Evolutionary conservation across 139 green algal genomes (phyloP).

Genomic region (Auxenochlorella pyrenoidosa): DNA sequence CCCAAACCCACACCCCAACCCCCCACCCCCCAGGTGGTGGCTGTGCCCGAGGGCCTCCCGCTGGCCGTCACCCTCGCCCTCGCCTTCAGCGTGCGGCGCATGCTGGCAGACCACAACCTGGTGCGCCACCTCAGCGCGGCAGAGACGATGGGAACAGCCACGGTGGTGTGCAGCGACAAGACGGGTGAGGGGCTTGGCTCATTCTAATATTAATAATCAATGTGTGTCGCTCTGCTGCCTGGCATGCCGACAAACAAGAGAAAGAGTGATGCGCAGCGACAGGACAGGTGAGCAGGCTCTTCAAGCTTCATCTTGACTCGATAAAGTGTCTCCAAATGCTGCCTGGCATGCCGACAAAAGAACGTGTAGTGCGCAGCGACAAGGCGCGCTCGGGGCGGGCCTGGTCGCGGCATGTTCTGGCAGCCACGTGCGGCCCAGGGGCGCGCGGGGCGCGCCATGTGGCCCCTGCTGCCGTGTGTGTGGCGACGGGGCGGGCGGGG

Average conservation of each 20-base stretch:
- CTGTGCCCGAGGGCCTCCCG: conserved; percentile 90
- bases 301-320: no score
- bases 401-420: background rate
- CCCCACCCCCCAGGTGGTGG: conserved; percentile 71
- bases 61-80: conserved; percentile 90
- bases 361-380: background rate
- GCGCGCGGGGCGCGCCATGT: no score
- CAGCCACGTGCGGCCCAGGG: no score
- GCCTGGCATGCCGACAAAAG: no score
- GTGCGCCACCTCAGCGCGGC: conserved; percentile 84
- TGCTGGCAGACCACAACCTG: conserved; percentile 77
- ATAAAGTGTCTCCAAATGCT: no score
- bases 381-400: background rate
- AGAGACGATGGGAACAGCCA: conserved; percentile 92
- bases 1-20: background rate
- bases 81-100: conserved; percentile 82
- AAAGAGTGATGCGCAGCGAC: background rate
- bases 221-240: no score
- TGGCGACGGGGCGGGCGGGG: no score
- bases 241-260: no score
- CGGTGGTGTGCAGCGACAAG: conserved; percentile 92
- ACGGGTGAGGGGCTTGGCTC: conserved; percentile 53
- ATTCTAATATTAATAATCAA: no score
- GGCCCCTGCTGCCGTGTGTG: no score
- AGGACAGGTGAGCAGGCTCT: no score